Percentiles rank a stretch among this genome's conserved stretches.
These are phyloP conservation scores for Colletotrichum brevisporum DNA, from an alignment of 2,329 filamentous ascomycete species.

Conservation along the genomic window DNA sequence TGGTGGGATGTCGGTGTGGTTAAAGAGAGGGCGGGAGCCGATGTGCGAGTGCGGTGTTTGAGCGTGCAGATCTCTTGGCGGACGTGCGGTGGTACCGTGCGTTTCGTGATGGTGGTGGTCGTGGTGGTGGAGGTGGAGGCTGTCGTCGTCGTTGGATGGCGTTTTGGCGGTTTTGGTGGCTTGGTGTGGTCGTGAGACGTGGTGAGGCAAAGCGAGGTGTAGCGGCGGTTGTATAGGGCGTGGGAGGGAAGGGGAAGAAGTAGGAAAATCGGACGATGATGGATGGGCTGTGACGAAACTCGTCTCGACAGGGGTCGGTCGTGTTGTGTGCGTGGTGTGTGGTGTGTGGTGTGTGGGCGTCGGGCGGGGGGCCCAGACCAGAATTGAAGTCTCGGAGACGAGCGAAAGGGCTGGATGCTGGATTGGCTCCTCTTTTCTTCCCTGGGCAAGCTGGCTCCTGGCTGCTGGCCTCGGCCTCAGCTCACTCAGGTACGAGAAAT, in stretches of 20 bases:
- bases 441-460: not conserved
- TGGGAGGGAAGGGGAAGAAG: not conserved
- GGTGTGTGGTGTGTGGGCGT: not conserved
- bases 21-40: slow-evolving; percentile 10
- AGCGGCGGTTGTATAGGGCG: slow-evolving; percentile 1
- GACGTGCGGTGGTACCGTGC: slow-evolving; percentile 29
- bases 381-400: not conserved
- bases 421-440: too few relatives aligned
- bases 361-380: not conserved
- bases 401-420: not conserved
- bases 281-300: slow-evolving; percentile 40
- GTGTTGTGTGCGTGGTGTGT: not conserved
- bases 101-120: not conserved
- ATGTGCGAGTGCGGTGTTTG: not conserved
- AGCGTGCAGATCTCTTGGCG: slow-evolving; percentile 34
- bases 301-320: slow-evolving; percentile 34
- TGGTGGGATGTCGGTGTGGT: slow-evolving; percentile 26
- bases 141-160: not conserved
- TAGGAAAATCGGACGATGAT: slow-evolving; percentile 37
- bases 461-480: not conserved
- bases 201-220: slow-evolving; percentile 23
- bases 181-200: slow-evolving; percentile 28
- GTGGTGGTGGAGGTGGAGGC: slow-evolving; percentile 1
- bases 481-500: slow-evolving; percentile 1
- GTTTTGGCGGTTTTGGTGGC: not conserved